Conservation (phyloP, 768 basidiomycete genomes). For the Fibroporia radiculosa region DNA sequence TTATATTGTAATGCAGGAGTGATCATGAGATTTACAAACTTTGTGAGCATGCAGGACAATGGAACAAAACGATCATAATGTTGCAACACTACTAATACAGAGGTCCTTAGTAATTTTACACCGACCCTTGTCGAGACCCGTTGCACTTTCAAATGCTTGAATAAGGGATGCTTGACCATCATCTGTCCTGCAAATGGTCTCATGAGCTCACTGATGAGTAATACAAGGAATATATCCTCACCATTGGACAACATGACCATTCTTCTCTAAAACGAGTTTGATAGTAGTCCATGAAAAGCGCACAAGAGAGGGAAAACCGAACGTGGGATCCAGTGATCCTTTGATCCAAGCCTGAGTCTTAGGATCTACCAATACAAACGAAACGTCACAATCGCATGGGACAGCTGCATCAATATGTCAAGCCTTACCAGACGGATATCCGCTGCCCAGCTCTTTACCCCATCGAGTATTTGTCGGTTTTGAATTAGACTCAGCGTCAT, state of each 20-base stretch:
- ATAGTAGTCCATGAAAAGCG: slow-evolving; percentile 96
- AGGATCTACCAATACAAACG: slow-evolving; percentile 51
- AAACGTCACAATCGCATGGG: background rate
- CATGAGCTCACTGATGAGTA: background rate
- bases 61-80: slow-evolving; percentile 38
- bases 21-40: no score
- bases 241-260: slow-evolving; percentile 79
- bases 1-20: no score
- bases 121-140: slow-evolving; percentile 70
- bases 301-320: slow-evolving; percentile 85
- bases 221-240: slow-evolving; percentile 21
- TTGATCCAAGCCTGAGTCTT: slow-evolving; percentile 87
- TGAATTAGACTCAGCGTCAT: background rate
- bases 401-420: background rate
- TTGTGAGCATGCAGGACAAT: no score
- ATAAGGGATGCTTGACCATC: slow-evolving; percentile 73
- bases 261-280: slow-evolving; percentile 74
- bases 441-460: slow-evolving; percentile 54
- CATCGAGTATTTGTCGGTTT: slow-evolving; percentile 20
- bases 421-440: slow-evolving; percentile 78
- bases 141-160: slow-evolving; percentile 64
- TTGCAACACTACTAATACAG: slow-evolving; percentile 60
- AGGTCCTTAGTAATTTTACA: slow-evolving; percentile 67
- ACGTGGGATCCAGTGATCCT: slow-evolving; percentile 70
- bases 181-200: slow-evolving; percentile 53